Base-by-base conservation (phyloP, 306 rosid species). In the Vicia faba region DNA sequence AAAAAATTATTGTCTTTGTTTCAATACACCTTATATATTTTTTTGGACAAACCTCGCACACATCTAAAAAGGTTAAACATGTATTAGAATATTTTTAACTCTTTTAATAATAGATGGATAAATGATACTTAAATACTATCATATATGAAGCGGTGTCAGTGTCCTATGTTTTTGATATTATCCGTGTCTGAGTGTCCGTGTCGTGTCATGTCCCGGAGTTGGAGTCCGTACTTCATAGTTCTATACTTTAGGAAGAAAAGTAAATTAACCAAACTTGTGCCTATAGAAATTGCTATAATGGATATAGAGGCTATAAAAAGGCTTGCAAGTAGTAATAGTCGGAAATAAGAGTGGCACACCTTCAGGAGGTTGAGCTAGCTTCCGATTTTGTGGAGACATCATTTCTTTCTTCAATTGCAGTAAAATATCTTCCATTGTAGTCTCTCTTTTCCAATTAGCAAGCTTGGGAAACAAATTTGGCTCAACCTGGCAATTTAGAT, bases 361-460 rank as follows among this genome's bases (percentile, higher is more conserved):
- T 88, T 93, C 99, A 49, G 90, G 88, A 68, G 97, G 97, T 82
- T 93, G 99, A 78, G 87, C 75, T 71, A 89, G 86, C 86, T 79
- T 93, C 79, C 97, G 85, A 77, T 93, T 93, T 73, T 93, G 99
- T 46, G 99, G 96, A 62, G 92, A 88, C 69, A 46, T 75, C 99
- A 93, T 93, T 48, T 93, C 99, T 84, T 93, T 93, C 90, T 93
- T 93, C 88, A 93, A 71, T 68, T 88, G 99, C 72, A 87, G 62
- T 79, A 93, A 82, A 75, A 86, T 68, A 73, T 86, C 96, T 82
- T 93, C 99, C 99, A 93, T 86, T 45, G 95, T 90, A 79, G 69
- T 41, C 84, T 88, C 96, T 76, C 97, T 81, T 81, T 83, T 88
- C 99, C 99, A 93, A 75, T 85, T 89, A 71, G 95, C 70, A 78